Base-by-base conservation (phyloP, 1,284 basidiomycete species). In the Cutaneotrichosporon daszewskae region DNA sequence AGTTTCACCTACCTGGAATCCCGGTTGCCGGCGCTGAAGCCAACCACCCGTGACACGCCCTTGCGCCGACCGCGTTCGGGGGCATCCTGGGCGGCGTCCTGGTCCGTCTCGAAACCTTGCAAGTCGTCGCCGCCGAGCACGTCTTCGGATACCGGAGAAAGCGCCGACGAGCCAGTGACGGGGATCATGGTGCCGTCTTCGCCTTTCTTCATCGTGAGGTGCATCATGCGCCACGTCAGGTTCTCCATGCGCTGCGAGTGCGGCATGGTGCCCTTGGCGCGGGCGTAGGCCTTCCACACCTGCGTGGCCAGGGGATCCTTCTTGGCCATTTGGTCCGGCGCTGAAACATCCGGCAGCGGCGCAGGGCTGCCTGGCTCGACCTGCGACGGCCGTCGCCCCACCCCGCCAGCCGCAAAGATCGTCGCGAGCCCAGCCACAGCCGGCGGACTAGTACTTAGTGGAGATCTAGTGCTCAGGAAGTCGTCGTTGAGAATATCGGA, bases 211-310 rank as follows among this genome's bases (percentile, higher is more conserved):
- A 96, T 72, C 9, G 85, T 86, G 62, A 98, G 76, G 32, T 91
- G 86, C 92, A 96, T 96, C 87, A 97, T 88, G 51, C 95, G 75
- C 94, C 94, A 96, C 0, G 91, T 95, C 40, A 96, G 69, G 64
- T 95, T 96, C 74, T 97, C 94, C 89, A 97, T 92, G 54, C 91
- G 76, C 66, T 91, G 87, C 0, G 87, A 88, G 66, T 95, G 88
- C 28, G 91, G 90, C 34, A 95, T 72, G 40, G 79, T 80, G 17
- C 84, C 85, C 69, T 90, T 90, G 28, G 86, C 87, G 51, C 86
- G 82, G 28, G 89, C 83, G 64, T 91, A 97, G 79, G 96, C 88
- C 72, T 84, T 89, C 94, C 94, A 97, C 13, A 97, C 86, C 71
- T 96, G 90, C 1, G 91, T 85, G 1, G 90, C 90, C 10, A 96